These are phyloP conservation scores for Penicillium fimorum DNA, from an alignment of 495 filamentous ascomycete genomes.

Conservation along the genomic window DNA sequence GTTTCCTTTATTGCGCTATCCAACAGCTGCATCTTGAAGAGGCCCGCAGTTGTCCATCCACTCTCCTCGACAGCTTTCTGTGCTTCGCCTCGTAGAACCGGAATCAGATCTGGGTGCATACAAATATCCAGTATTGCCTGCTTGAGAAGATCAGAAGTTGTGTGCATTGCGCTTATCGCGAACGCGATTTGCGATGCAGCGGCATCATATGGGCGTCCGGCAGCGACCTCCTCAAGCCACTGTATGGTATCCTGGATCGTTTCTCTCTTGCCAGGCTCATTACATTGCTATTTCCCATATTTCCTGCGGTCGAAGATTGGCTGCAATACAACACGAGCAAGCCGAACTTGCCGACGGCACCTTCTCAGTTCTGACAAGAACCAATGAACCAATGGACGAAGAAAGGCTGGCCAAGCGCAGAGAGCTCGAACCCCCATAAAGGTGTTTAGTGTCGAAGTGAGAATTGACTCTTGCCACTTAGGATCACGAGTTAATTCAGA, in stretches of 20 bases:
- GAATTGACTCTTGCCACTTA: conserved; percentile 36
- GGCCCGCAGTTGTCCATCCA: conserved; percentile 34
- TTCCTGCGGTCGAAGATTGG: not conserved
- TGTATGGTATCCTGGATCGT: conserved; percentile 23
- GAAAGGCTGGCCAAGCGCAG: conserved; percentile 29
- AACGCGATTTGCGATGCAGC: conserved; percentile 21
- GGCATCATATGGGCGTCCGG: conserved; percentile 18
- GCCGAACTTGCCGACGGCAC: conserved; percentile 8
- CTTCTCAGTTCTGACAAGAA: conserved; percentile 11
- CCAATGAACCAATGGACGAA: conserved; percentile 39
- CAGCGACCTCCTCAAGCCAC: conserved; percentile 25
- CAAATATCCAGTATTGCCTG: conserved; percentile 38
- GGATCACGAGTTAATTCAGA: conserved; percentile 36
- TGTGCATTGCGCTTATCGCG: conserved; percentile 33
- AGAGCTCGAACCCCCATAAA: conserved; percentile 32
- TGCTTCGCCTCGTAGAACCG: conserved; percentile 17
- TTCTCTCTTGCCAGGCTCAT: not conserved
- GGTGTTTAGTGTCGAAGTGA: conserved; percentile 37
- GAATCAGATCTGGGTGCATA: conserved; percentile 31
- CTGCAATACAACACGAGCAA: conserved; percentile 10
- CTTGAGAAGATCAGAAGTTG: conserved; percentile 26
- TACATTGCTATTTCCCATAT: not conserved
- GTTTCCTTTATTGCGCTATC: conserved; percentile 21
- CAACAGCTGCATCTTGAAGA: conserved; percentile 41
- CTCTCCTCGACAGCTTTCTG: conserved; percentile 8